Percentiles rank a stretch among this genome's conserved stretches.
These are phyloP conservation scores for Jimgerdemannia lactiflua DNA, from an alignment of 192 early-diverging fungal species.

Conservation along the genomic window DNA sequence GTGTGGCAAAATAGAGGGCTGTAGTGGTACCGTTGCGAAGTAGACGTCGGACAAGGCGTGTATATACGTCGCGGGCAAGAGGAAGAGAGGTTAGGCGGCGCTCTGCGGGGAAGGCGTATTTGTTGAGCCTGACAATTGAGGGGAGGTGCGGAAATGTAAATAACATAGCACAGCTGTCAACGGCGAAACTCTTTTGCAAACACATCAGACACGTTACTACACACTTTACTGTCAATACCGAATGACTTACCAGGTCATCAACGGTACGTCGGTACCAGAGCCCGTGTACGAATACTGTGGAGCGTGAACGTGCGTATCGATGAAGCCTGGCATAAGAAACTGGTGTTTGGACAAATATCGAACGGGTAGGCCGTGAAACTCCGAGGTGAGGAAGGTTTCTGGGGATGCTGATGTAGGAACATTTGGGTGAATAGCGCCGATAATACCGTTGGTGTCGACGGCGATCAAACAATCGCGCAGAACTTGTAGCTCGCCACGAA, in stretches of 20 bases:
- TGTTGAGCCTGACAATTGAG: conserved; percentile 37
- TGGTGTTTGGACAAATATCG: conserved; percentile 18
- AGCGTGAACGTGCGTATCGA: conserved; percentile 85
- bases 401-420: too few species aligned
- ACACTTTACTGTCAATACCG: neutral
- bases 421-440: too few species aligned
- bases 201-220: neutral
- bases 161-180: too few species aligned
- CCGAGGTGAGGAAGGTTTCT: too few species aligned
- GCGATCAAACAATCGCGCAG: too few species aligned
- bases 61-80: conserved; percentile 60
- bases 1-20: conserved; percentile 79
- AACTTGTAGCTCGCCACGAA: too few species aligned
- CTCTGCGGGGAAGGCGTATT: conserved; percentile 80
- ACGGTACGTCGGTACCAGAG: conserved; percentile 74
- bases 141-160: too few species aligned
- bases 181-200: neutral
- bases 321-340: conserved; percentile 76
- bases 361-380: too few species aligned
- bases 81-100: conserved; percentile 52
- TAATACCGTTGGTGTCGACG: too few species aligned
- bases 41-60: conserved; percentile 47
- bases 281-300: conserved; percentile 82
- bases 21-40: conserved; percentile 82
- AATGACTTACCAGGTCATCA: conserved; percentile 61